Evolutionary conservation across 2,329 filamentous ascomycete genomes (phyloP).

Genomic region (Penicillium glabrum): DNA sequence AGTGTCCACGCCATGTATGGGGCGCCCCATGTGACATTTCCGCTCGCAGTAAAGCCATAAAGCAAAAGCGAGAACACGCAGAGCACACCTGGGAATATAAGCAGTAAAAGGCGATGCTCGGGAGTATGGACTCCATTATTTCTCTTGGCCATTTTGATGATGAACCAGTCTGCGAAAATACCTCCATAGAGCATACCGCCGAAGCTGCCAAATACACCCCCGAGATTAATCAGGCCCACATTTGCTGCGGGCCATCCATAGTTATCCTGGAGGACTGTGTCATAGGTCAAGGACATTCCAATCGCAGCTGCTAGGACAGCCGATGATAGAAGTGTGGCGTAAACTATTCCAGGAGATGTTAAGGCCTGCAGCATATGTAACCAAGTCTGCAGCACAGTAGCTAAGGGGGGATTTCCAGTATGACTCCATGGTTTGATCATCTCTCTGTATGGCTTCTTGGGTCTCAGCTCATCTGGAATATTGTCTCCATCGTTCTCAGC

Average conservation of each 20-base stretch:
- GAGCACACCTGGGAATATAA: constrained; percentile 34
- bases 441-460: constrained; percentile 18
- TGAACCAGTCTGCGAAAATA: constrained; percentile 23
- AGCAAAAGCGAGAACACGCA: too few relatives aligned
- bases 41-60: too few relatives aligned
- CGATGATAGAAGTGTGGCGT: constrained; percentile 38
- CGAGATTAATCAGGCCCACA: constrained; percentile 27
- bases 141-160: constrained; percentile 31
- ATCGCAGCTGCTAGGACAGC: constrained; percentile 38
- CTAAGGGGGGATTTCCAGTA: constrained; percentile 10
- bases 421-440: constrained; percentile 23
- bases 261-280: constrained; percentile 32
- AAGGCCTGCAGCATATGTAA: constrained; percentile 25
- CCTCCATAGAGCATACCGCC: constrained; percentile 29
- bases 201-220: constrained; percentile 27
- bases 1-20: too few relatives aligned
- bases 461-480: too few relatives aligned
- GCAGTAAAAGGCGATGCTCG: constrained; percentile 35
- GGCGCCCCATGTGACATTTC: too few relatives aligned
- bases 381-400: constrained; percentile 13
- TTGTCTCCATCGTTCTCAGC: too few relatives aligned
- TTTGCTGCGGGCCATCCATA: constrained; percentile 34
- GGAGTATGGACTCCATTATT: constrained; percentile 35
- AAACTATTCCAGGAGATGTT: constrained; percentile 40
- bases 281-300: constrained; percentile 41